Evolutionary conservation across 768 basidiomycete species (phyloP), one percentile per base, ranked within the genome.

Genomic region (Leccinum subtestaceum): DNA sequence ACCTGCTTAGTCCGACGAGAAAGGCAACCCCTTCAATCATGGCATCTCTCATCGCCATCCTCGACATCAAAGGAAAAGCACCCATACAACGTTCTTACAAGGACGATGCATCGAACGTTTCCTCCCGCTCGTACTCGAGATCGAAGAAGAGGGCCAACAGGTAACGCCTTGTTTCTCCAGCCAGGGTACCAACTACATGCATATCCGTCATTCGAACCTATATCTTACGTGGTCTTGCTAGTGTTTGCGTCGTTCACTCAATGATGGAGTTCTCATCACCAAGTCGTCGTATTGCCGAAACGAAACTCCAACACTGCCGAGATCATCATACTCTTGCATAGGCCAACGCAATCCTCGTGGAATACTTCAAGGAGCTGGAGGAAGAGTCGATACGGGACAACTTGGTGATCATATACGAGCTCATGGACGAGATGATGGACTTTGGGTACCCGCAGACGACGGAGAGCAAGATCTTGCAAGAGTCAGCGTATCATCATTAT

Each of bases 341-440:
- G 95, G 46, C 81, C 98, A 57, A 89, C 88, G 0, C 85, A 93
- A 71, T 98, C 6, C 81, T 99, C 57, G 83, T 95, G 55, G 97
- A 98, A 71, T 98, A 98, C 81, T 99, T 99, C 82, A 98, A 98
- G 73, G 97, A 98, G 72, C 87, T 98, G 40, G 97, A 99, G 72
- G 97, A 98, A 70, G 97, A 99, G 78, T 95, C 93, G 51, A 98
- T 98, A 70, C 83, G 97, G 8, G 97, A 99, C 75, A 98, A 99
- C 71, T 99, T 99, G 70, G 97, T 98, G 43, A 97, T 99, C 71
- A 97, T 99, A 52, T 99, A 97, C 74, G 96, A 98, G 72, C 84
- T 98, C 55, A 83, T 98, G 79, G 96, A 98, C 68, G 97, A 99
- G 79, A 98, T 98, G 93, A 98, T 98, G 95, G 96, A 99, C 78